Base-by-base conservation (phyloP, 176 grass and related monocot genomes). In the Lolium perenne region DNA sequence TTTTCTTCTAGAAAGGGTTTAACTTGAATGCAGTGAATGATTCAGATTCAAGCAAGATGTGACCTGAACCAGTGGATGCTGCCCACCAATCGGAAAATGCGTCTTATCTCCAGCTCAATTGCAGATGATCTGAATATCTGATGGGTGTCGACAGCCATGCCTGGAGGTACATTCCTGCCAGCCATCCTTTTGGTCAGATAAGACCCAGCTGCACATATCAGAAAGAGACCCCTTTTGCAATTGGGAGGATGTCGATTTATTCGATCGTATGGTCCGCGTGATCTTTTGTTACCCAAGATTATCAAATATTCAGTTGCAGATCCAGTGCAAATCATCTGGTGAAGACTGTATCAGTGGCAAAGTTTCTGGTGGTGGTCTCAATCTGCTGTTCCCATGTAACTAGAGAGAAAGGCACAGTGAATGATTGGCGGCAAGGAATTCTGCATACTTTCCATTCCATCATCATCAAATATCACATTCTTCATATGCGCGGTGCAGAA, bases 111-210 rank as follows among this genome's bases (percentile, higher is more conserved):
- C 22, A 81, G 22, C 23, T 85, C 49, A 47, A 18, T 20, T 55
- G 79, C 70, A 5, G 71, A 40, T 10, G 76, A 81, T 85, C 76
- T 45, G 82, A 88, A 26, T 26, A 50, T 75, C 72, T 10, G 46
- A 2, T 74, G 32, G 78, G 47, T 54, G 56, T 49, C 6, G 38
- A 20, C n/a, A 53, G 1, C 29, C 3, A 38, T 69, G 71, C 80
- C 71, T 73, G 67, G 55, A 6, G 76, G 46, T 79, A 26, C 46
- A 74, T 74, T 15, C 71, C 46, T 51, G 56, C 68, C 48, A 66
- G 5, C 68, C 87, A 65, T 83, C 77, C 80, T 79, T 82, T 86
- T 64, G 63, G 32, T 40, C 58, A 73, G 80, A 87, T 83, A 86
- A 78, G 72, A 71, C 53, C 47, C 5, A 4, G 87, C 12, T 26